A percentile compares a stretch with the other conserved stretches of the same genome.
Conservation (phyloP, 2,329 filamentous ascomycete genomes). For the Apiospora malaysiana region DNA sequence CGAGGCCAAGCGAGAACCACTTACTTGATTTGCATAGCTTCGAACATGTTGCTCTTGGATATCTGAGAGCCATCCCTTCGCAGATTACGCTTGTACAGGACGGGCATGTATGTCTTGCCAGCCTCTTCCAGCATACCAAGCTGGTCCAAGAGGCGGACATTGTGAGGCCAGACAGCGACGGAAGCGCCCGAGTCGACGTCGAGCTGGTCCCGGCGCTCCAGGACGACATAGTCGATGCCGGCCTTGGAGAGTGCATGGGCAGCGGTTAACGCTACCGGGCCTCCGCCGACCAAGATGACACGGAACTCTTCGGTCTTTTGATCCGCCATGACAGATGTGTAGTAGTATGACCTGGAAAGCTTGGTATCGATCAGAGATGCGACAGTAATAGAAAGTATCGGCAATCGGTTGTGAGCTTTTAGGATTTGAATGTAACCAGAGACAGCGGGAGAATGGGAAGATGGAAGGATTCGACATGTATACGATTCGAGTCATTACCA, state of each 20-base stretch:
- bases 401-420: neutral
- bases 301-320: constrained; percentile 31
- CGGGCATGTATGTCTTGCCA: constrained; percentile 25
- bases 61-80: constrained; percentile 23
- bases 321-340: constrained; percentile 22
- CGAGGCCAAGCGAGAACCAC: constrained; percentile 24
- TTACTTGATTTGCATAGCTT: constrained; percentile 26
- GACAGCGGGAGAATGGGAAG: constrained; percentile 2
- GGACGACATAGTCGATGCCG: constrained; percentile 38
- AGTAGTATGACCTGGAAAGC: neutral
- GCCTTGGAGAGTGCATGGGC: constrained; percentile 35
- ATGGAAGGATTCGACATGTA: constrained; percentile 3
- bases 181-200: constrained; percentile 32
- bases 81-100: constrained; percentile 24
- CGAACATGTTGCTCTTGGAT: constrained; percentile 27
- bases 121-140: constrained; percentile 30
- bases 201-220: constrained; percentile 34
- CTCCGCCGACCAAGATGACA: constrained; percentile 36
- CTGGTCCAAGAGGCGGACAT: constrained; percentile 37
- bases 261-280: constrained; percentile 35
- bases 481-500: constrained; percentile 8
- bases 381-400: neutral
- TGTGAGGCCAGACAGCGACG: constrained; percentile 34
- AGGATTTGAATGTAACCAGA: constrained; percentile 14
- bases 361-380: neutral